These are phyloP conservation scores for Penicillium cinerascens DNA, from an alignment of 495 filamentous ascomycete species.

Conservation along the genomic window DNA sequence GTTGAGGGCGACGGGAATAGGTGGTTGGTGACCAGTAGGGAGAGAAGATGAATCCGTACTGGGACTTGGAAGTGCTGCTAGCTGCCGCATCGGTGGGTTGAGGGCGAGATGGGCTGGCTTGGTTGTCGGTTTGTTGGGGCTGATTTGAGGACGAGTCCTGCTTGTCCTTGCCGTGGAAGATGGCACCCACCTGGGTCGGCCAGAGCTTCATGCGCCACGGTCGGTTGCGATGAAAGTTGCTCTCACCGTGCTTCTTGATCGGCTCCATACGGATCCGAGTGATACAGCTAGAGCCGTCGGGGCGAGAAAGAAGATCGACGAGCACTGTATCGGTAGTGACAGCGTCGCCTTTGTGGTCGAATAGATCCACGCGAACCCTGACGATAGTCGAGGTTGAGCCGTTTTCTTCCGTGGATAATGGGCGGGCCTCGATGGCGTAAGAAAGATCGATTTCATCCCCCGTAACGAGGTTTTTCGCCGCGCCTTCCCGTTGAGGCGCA, in stretches of 20 bases:
- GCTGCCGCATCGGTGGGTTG: not conserved
- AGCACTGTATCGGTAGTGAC: constrained; percentile 19
- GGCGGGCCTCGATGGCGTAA: constrained; percentile 28
- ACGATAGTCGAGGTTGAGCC: constrained; percentile 14
- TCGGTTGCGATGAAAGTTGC: not conserved
- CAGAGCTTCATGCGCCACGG: constrained; percentile 27
- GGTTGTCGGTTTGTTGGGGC: not conserved
- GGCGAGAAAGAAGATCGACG: constrained; percentile 16
- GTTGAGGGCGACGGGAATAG: constrained; percentile 2
- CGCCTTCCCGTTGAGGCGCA: constrained; percentile 20
- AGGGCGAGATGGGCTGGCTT: not conserved
- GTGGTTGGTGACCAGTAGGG: constrained; percentile 14
- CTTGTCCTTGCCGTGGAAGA: not conserved
- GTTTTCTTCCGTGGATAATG: constrained; percentile 18
- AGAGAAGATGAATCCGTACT: constrained; percentile 18
- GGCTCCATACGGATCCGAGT: constrained; percentile 22
- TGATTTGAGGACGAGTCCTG: constrained; percentile 7
- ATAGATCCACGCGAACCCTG: constrained; percentile 23
- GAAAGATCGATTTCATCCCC: constrained; percentile 17
- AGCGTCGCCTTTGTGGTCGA: constrained; percentile 21
- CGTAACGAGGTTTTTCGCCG: not conserved
- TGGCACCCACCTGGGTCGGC: too few relatives aligned
- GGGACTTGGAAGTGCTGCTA: constrained; percentile 1
- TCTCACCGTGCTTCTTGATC: not conserved
- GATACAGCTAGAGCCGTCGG: constrained; percentile 20